Percentiles rank a stretch among this genome's conserved stretches.
These are phyloP conservation scores for Pichia cabralensis DNA, from an alignment of 805 yeast genomes.

Conservation along the genomic window DNA sequence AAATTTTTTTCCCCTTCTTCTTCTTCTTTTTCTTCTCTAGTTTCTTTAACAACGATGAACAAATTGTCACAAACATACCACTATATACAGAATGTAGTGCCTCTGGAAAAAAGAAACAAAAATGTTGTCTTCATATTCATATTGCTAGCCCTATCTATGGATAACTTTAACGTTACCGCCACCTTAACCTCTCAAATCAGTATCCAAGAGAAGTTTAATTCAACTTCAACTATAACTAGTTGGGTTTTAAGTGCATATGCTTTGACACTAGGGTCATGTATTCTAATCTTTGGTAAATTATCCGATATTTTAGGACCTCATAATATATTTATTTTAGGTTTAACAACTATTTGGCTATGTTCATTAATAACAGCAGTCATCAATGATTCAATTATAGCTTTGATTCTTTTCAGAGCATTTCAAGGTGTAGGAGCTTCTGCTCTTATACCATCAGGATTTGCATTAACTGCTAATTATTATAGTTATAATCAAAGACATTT, in stretches of 20 bases:
- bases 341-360: conserved; percentile 13
- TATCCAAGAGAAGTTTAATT: conserved; percentile 29
- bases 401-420: conserved; percentile 34
- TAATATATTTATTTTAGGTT: conserved; percentile 19
- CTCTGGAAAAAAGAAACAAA: conserved; percentile 12
- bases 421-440: conserved; percentile 37
- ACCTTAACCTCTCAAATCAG: conserved; percentile 15
- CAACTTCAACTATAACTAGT: conserved; percentile 25
- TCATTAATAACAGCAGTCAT: conserved; percentile 29
- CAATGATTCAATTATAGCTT: conserved; percentile 23
- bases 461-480: conserved; percentile 17
- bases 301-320: conserved; percentile 34
- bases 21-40: no score
- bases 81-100: no score
- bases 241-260: conserved; percentile 38
- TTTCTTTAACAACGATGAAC: no score
- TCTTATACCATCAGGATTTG: conserved; percentile 26
- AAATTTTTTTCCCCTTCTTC: no score
- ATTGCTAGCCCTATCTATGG: conserved; percentile 12
- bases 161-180: conserved; percentile 21
- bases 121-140: conserved; percentile 11
- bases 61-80: no score
- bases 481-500: conserved; percentile 6
- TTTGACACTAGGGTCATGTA: conserved; percentile 35
- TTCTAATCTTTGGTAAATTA: conserved; percentile 32